Base-by-base conservation (phyloP, 2,329 filamentous ascomycete species). In the Monosporascus sp. region DNA sequence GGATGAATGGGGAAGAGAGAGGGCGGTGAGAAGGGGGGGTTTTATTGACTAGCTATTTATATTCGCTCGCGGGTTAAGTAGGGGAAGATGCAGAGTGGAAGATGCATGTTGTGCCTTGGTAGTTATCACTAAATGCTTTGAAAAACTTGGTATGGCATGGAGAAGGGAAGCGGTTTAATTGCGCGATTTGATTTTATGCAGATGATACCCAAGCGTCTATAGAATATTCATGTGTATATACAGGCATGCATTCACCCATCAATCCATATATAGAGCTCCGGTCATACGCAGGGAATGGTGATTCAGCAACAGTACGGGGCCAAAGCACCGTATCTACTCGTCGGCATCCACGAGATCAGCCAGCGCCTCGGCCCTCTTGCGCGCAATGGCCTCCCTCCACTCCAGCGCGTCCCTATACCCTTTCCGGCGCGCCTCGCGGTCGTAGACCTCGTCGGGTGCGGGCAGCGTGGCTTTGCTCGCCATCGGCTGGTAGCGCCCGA, bases 341-440 rank as follows among this genome's bases (percentile, higher is more conserved):
- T 34, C 31, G 31, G 31, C 31, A 34, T 34, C 31, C 9, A 34
- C 5, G 31, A 34, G 73, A 80, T 73, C 54, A n/a, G 53, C 56
- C n/a, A 14, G 52, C 7, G 52, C 58, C 38, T 61, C 58, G 3
- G 52, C 61, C 53, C 27, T 60, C 55, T 56, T 65, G 55, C 57
- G 58, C 22, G 49, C 55, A 3, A 57, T 26, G 20, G 56, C 65
- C 47, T 62, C 61, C 53, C 68, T 69, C 66, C 71, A 61, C 51
- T 82, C 81, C 52, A 76, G 76, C 2, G 78, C 73, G 56, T 70
- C 73, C 38, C 71, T 73, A 59, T 80, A 85, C 0, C 85, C 85
- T 66, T 81, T 84, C 54, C 76, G 76, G 62, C 78, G 72, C n/a
- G 85, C 84, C 67, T 82, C 87, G 60, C 73, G 75, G 58, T 86